These are phyloP conservation scores for Erucastrum elatum DNA, from an alignment of 345 rosid species.

Conservation along the genomic window DNA sequence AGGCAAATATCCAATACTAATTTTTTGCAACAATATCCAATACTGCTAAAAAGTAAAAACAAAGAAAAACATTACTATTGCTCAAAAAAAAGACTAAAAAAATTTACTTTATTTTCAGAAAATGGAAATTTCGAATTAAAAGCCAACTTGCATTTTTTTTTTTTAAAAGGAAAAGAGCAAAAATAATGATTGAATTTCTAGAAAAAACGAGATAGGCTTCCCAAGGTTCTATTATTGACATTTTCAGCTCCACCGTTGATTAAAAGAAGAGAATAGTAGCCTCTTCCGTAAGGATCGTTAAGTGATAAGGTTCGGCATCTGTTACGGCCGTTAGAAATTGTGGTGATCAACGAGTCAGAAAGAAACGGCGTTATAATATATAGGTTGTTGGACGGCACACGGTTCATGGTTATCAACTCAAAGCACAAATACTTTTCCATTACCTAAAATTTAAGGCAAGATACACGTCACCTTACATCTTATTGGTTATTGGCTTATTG, in stretches of 20 bases:
- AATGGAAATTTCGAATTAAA: neutral
- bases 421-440: neutral
- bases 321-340: conserved; percentile 13
- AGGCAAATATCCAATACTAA: too few species aligned
- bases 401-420: neutral
- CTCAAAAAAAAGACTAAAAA: too few species aligned
- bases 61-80: too few species aligned
- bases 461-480: neutral
- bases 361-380: conserved; percentile 21
- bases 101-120: neutral
- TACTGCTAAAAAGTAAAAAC: too few species aligned
- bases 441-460: neutral
- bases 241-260: conserved; percentile 13
- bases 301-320: neutral
- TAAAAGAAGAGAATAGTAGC: neutral
- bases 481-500: neutral
- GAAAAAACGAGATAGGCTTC: neutral
- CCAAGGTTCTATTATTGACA: conserved; percentile 12
- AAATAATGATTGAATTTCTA: neutral
- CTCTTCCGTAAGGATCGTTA: conserved; percentile 11
- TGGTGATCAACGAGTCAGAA: conserved; percentile 9
- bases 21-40: too few species aligned
- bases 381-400: neutral
- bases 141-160: too few species aligned
- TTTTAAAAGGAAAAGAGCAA: too few species aligned